Evolutionary conservation across 1,284 basidiomycete genomes (phyloP), one percentile per base, ranked within the genome.

Genomic region (Fomitiporia mediterranea): DNA sequence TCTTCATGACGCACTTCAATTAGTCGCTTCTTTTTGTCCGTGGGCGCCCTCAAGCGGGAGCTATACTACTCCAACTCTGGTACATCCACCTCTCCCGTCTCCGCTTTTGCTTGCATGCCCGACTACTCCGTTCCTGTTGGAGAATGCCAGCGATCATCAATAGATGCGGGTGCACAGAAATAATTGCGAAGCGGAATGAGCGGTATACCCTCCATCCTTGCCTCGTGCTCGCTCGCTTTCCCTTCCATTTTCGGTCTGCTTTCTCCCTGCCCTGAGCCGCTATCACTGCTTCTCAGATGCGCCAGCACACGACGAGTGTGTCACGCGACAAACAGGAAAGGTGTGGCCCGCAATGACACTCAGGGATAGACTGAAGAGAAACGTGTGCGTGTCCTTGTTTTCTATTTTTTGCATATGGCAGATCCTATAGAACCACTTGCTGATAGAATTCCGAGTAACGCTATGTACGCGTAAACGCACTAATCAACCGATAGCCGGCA

Each of bases 241-340:
- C 35, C 27, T 28, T 42, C 37, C 38, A 23, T 51, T 40, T 39
- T 23, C n/a, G 25, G 28, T 27, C 25, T 35, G 4, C 19, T 43
- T 30, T 5, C 39, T 30, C 50, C 50, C 25, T 38, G 19, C 37
- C 50, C 38, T 39, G 50, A 6, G 17, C 23, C 3, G 2, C n/a
- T 9, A 6, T 4, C 23, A 27, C 38, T 25, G 21, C 50, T 30
- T 40, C 37, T 5, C 25, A 46, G 17, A 30, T 9, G 13, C 38
- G 37, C 37, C 50, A 39, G 50, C 50, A 25, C 38, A 30, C n/a
- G 13, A 8, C 19, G 23, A 27, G 39, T 30, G n/a, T 28, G 40
- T 53, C 51, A 53, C 51, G 28, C 38, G 51, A 53, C 40, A 13
- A 7, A 13, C 28, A 21, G 25, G n/a, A 13, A 40, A 21, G 23